These are phyloP conservation scores for Candida albicans DNA, from an alignment of 1,139 yeast species.

Conservation along the genomic window DNA sequence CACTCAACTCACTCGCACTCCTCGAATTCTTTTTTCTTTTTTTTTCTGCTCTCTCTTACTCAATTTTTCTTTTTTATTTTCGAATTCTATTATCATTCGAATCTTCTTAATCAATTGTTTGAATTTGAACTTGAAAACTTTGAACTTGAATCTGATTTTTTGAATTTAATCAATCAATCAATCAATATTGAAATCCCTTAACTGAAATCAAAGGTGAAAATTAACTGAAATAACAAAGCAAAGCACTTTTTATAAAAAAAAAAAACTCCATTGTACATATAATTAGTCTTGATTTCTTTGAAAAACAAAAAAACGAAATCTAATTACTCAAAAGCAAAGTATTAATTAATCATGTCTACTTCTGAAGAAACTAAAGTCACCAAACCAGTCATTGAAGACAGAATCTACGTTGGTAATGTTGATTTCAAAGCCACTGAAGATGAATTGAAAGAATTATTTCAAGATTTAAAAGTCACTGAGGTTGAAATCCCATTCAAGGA, in stretches of 20 bases:
- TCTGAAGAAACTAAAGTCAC: constrained; percentile 17
- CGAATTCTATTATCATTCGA: too few species aligned
- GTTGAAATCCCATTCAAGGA: constrained; percentile 45
- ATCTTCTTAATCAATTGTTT: too few species aligned
- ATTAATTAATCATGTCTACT: constrained; percentile 10
- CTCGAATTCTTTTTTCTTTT: too few species aligned
- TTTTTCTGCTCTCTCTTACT: too few species aligned
- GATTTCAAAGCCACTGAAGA: constrained; percentile 53
- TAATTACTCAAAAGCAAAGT: too few species aligned
- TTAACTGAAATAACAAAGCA: constrained; percentile 6
- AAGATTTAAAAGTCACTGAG: constrained; percentile 35
- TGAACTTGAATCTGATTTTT: too few species aligned
- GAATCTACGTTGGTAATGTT: constrained; percentile 54
- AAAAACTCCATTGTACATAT: neutral
- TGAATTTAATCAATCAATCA: neutral
- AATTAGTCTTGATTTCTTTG: too few species aligned
- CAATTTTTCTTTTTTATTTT: too few species aligned
- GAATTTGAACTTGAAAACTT: too few species aligned
- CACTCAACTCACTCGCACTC: too few species aligned
- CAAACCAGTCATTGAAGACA: constrained; percentile 39
- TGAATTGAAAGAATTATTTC: constrained; percentile 47
- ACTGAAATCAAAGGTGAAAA: neutral
- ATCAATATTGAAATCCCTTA: neutral
- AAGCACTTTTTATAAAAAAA: neutral
- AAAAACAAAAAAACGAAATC: neutral